phyloP scores from a whole-genome alignment of 2,329 filamentous ascomycete species.

The Tolypocladium tundrense region DNA sequence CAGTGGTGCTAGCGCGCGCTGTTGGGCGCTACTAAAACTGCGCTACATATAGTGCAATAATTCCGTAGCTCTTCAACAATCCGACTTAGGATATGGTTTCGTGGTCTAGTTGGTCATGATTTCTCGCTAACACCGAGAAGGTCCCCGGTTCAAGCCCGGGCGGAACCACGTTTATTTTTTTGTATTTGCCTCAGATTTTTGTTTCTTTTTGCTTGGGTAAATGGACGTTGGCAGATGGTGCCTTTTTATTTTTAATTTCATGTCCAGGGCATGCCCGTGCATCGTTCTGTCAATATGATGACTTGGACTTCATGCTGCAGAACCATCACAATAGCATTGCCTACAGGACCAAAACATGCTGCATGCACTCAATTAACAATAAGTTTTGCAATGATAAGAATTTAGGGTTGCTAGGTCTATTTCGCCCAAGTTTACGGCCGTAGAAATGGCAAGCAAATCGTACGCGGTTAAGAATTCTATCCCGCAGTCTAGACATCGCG shows the following conservation, averaged over 20 bases:
- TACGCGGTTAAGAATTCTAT: neutral
- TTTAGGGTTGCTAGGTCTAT: neutral
- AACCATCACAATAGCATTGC: too few relatives aligned
- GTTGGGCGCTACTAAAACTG: too few relatives aligned
- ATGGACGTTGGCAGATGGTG: neutral
- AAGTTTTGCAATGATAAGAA: too few relatives aligned
- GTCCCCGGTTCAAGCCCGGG: slow-evolving; percentile 18
- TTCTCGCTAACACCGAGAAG: slow-evolving; percentile 18
- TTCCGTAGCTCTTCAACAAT: neutral
- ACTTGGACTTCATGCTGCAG: too few relatives aligned
- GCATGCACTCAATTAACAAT: neutral
- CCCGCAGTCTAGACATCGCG: neutral
- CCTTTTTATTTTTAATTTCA: neutral
- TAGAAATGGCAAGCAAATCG: neutral
- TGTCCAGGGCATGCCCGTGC: too few relatives aligned
- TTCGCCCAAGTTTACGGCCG: too few relatives aligned
- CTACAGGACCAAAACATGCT: neutral
- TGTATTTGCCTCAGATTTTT: neutral
- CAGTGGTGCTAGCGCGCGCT: too few relatives aligned
- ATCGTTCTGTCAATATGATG: neutral
- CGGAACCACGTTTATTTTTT: slow-evolving; percentile 11
- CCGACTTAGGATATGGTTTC: slow-evolving; percentile 5
- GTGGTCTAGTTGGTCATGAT: slow-evolving; percentile 19
- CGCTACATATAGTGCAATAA: neutral
- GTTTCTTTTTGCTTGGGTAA: neutral